Evolutionary conservation across 1,284 basidiomycete species (phyloP).

Genomic region (Melampsora larici-populina): DNA sequence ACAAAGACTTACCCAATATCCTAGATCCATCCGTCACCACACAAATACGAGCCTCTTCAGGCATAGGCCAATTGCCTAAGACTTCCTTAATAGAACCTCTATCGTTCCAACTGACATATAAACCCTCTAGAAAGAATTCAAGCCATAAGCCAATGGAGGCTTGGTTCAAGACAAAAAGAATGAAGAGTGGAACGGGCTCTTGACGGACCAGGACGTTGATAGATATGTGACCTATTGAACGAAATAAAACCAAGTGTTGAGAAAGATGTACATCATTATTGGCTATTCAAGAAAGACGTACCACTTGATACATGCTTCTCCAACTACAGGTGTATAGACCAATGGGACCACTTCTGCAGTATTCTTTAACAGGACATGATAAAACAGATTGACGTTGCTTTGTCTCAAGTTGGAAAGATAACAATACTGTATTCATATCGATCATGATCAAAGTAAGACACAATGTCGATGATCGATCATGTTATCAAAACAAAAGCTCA

Average conservation of each 20-base stretch:
- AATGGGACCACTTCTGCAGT: conserved; percentile 42
- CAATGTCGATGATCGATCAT: too few species aligned
- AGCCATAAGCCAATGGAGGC: not conserved
- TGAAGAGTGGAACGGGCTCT: not conserved
- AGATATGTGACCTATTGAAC: conserved; percentile 40
- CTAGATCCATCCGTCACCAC: conserved; percentile 84
- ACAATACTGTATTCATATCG: conserved; percentile 21
- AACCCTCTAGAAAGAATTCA: conserved; percentile 22
- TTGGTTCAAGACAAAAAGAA: not conserved
- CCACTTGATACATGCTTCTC: conserved; percentile 44
- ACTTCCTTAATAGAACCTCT: conserved; percentile 72
- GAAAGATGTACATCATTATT: not conserved
- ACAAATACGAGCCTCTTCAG: conserved; percentile 71
- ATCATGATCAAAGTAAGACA: too few species aligned
- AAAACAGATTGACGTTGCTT: conserved; percentile 42
- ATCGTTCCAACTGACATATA: conserved; percentile 77
- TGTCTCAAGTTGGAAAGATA: conserved; percentile 42
- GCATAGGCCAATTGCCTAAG: conserved; percentile 71
- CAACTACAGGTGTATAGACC: conserved; percentile 42
- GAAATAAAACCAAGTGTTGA: not conserved
- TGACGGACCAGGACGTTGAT: conserved; percentile 40
- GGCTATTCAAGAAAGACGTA: not conserved
- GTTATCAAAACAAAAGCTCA: conserved; percentile 1
- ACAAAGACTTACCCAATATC: conserved; percentile 65
- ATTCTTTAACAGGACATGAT: conserved; percentile 39